phyloP scores from a whole-genome alignment of 2,329 filamentous ascomycete genomes.

The Neofusicoccum ribis region DNA sequence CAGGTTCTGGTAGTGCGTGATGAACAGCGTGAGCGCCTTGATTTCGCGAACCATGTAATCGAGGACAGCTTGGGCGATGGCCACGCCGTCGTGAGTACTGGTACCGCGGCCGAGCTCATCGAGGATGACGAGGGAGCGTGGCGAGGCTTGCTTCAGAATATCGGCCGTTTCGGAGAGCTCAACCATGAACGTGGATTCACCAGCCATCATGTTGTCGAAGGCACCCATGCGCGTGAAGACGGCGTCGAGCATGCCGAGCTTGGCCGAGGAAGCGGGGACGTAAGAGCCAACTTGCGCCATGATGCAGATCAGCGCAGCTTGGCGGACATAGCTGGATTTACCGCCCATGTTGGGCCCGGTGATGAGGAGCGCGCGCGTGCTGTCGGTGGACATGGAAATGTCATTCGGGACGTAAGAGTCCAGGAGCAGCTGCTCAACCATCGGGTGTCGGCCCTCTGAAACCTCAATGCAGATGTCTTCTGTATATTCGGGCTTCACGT shows the following conservation, averaged over 20 bases:
- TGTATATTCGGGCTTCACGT: slow-evolving; percentile 73
- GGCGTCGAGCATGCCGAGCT: slow-evolving; percentile 81
- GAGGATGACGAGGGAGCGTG: slow-evolving; percentile 81
- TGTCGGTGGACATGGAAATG: slow-evolving; percentile 62
- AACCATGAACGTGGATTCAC: slow-evolving; percentile 97
- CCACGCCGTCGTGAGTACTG: slow-evolving; percentile 91
- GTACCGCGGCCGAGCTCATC: slow-evolving; percentile 95
- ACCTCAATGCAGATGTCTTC: slow-evolving; percentile 69
- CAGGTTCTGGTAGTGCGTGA: slow-evolving; percentile 94
- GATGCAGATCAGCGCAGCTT: slow-evolving; percentile 85
- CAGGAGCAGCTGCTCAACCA: slow-evolving; percentile 88
- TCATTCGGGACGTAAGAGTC: slow-evolving; percentile 90
- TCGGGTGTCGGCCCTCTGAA: slow-evolving; percentile 79
- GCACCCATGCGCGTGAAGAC: slow-evolving; percentile 96
- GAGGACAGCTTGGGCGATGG: slow-evolving; percentile 90
- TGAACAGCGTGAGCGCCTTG: slow-evolving; percentile 83
- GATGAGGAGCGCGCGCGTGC: slow-evolving; percentile 74
- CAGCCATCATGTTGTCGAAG: slow-evolving; percentile 91
- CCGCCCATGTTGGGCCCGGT: slow-evolving; percentile 99
- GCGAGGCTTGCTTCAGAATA: slow-evolving; percentile 85
- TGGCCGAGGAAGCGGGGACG: slow-evolving; percentile 75
- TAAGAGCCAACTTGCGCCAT: slow-evolving; percentile 95
- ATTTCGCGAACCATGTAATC: slow-evolving; percentile 76
- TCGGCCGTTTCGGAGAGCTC: slow-evolving; percentile 90
- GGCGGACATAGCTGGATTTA: slow-evolving; percentile 95